Percentiles rank a stretch among this genome's conserved stretches.
phyloP scores from a whole-genome alignment of 106 monocot genomes.

The Dendrobium officinale region DNA sequence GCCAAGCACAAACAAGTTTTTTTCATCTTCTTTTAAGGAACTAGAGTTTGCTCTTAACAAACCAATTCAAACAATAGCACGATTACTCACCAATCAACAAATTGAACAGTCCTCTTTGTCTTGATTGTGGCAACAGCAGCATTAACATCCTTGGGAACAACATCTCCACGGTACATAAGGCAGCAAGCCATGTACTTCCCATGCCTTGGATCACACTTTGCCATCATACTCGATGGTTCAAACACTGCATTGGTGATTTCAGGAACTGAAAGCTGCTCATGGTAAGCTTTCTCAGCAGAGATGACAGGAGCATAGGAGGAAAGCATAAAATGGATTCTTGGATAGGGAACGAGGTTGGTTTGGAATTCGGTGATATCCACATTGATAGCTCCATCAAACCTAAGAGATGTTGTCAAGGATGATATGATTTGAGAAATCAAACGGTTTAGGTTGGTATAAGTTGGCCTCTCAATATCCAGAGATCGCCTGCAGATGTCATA shows the following conservation, averaged over 20 bases:
- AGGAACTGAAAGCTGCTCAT: constrained; percentile 29
- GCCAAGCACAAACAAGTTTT: no score
- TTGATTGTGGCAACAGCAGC: constrained; percentile 36
- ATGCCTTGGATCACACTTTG: constrained; percentile 36
- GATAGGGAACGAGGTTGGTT: constrained; percentile 37
- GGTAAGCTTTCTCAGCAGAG: constrained; percentile 32
- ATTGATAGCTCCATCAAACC: constrained; percentile 40
- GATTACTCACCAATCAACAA: constrained; percentile 28
- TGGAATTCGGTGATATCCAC: constrained; percentile 38
- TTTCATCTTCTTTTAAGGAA: no score
- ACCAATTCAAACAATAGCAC: no score
- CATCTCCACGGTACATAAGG: constrained; percentile 46
- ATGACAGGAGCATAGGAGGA: constrained; percentile 41
- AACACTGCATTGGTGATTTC: constrained; percentile 39
- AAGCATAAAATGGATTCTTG: constrained; percentile 41
- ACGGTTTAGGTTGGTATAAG: constrained; percentile 48
- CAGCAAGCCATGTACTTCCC: constrained; percentile 46
- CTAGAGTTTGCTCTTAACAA: no score
- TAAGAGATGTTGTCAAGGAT: constrained; percentile 29
- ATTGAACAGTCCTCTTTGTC: constrained; percentile 32
- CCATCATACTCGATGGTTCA: constrained; percentile 36
- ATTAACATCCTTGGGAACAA: constrained; percentile 42
- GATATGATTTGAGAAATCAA: constrained; percentile 39
- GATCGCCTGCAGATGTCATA: constrained; percentile 48
- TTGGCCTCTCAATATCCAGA: constrained; percentile 40